Base-by-base conservation (phyloP, 2,329 filamentous ascomycete genomes). In the Ophiostoma tasmaniense region DNA sequence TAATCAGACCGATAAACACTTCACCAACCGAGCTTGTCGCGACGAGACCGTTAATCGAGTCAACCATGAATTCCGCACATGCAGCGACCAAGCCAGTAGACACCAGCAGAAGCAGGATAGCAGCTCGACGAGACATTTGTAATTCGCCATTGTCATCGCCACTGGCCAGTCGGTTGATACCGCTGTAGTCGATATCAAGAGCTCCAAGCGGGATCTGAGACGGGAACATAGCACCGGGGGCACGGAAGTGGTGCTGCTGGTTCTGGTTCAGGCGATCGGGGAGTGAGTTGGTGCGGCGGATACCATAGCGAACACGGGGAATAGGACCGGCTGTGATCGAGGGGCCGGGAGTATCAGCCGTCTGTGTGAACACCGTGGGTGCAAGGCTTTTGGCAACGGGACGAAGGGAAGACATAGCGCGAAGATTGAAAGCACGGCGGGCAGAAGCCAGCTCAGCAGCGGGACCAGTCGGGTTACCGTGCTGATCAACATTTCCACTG, bases 251-350 rank as follows among this genome's bases (percentile, higher is more conserved):
- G 71, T 85, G 86, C 13, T 67, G 66, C 66, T 67, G 66, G 45
- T 45, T 28, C 67, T 80, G 78, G 71, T 85, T 86, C 10, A 92
- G 82, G 22, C 89, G 85, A 73, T 90, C 89, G 0, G 90, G 90
- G 2, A 93, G 82, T 0, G 90, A 93, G 75, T 86, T 91, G 25
- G 90, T 91, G 68, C 90, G 85, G 69, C 89, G 88, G 67, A 92
- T 87, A n/a, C 86, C 85, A 73, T 86, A 85, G 59, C 84, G 82
- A 70, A 88, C 83, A 37, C 84, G 82, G 6, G 86, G 85, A 61
- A 87, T 81, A 13, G 82, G 80, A 2, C 84, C 81, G 10, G 78
- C 71, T 3, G 80, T 74, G 4, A 75, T 75, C 7, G 76, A 70
- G 1, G 73, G 33, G 0, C 69, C 72, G 3, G 73, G 70, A 1